Evolutionary conservation across 768 basidiomycete species (phyloP), one percentile per base, ranked within the genome.

Genomic region (Russula brevipes): DNA sequence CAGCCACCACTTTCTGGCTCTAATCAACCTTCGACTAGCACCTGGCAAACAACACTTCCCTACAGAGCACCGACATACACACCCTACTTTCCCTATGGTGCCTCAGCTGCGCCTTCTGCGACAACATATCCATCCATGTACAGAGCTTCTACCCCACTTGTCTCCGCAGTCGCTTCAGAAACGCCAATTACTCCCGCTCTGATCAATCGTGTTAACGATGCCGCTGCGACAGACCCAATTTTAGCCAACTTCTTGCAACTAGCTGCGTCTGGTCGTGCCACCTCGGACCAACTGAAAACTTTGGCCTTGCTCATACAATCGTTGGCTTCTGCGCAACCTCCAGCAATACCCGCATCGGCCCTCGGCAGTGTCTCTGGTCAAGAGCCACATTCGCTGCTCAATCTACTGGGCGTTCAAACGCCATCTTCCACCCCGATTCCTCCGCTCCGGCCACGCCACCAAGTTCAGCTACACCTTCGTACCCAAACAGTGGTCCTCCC

Each of bases 261-360:
- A 36, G 87, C 85, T 45, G 84, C 86, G 50, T 76, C 81, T 2
- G 84, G 84, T 45, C 76, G 75, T 47, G 89, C 88, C 8, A 83
- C 79, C 46, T 73, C 82, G 5, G 85, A 85, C 17, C 85, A 91
- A 70, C 73, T 87, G 31, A 82, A 87, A 72, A 82, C 82, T 5
- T 82, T 91, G 30, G 86, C 85, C 31, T 72, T 85, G n/a, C 79
- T 89, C n/a, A 85, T 91, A 45, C 86, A 86, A 64, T 85, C 87
- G 30, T 70, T 90, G 49, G 81, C 85, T 31, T 74, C 71, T 70
- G 63, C 49, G 33, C 66, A 59, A 33, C 69, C 67, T 4, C 47
- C 55, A 36, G 36, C 51, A 10, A 52, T 60, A 7, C 24, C 62
- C 2, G 17, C 52, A 9, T 45, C 16, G 56, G 53, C 11, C 11